Conservation (phyloP, 2,329 filamentous ascomycete genomes). For the Lasiodiplodia sp. region DNA sequence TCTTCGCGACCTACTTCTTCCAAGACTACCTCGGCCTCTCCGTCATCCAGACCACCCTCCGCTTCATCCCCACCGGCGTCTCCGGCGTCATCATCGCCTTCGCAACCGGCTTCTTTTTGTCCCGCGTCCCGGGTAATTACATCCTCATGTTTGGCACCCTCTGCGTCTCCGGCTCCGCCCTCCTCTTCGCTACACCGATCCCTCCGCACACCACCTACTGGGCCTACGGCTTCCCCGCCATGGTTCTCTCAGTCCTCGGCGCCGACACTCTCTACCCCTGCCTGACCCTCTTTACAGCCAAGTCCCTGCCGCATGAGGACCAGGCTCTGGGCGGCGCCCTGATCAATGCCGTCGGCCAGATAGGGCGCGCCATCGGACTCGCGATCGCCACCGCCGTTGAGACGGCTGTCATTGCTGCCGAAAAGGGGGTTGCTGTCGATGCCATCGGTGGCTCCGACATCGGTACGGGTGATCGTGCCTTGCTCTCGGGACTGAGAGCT, state of each 20-base stretch:
- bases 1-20: conserved; percentile 72
- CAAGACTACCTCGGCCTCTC: conserved; percentile 68
- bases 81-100: conserved; percentile 63
- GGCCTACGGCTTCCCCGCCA: conserved; percentile 68
- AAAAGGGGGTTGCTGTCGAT: conserved; percentile 45
- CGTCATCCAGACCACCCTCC: conserved; percentile 68
- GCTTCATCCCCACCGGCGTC: conserved; percentile 71
- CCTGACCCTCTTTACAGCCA: conserved; percentile 69
- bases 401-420: conserved; percentile 63
- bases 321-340: conserved; percentile 71
- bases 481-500: conserved; percentile 40
- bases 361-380: conserved; percentile 68
- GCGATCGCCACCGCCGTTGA: conserved; percentile 69
- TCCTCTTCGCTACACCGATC: conserved; percentile 70
- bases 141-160: conserved; percentile 65
- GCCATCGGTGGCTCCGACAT: conserved; percentile 32
- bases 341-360: conserved; percentile 68
- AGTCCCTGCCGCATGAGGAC: conserved; percentile 65
- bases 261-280: conserved; percentile 71
- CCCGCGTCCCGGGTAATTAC: conserved; percentile 62
- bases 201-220: conserved; percentile 67
- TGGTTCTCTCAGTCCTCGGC: conserved; percentile 68
- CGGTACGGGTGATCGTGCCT: conserved; percentile 32
- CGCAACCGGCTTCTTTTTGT: conserved; percentile 62
- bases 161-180: conserved; percentile 60